Evolutionary conservation across 176 grass and related monocot genomes (phyloP).

Genomic region (Aegilops umbellulata): DNA sequence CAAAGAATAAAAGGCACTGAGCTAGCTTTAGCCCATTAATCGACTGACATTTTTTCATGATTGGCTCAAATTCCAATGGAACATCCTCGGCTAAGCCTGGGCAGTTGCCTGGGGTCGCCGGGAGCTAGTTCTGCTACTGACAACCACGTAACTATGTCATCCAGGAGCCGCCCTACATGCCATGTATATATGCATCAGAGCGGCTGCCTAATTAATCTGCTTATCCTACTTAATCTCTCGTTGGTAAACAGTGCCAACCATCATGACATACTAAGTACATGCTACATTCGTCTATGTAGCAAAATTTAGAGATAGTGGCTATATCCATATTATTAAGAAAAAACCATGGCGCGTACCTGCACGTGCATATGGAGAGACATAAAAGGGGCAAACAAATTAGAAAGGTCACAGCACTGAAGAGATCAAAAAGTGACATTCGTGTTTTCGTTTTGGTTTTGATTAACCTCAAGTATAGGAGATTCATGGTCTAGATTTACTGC

Average conservation of each 20-base stretch:
- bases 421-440: not conserved
- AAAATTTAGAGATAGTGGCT: not conserved
- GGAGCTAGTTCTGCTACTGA: too few species aligned
- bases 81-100: not conserved
- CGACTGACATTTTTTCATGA: not conserved
- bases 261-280: not conserved
- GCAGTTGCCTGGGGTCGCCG: too few species aligned
- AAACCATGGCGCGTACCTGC: not conserved
- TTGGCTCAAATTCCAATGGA: not conserved
- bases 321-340: not conserved
- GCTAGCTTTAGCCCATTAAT: not conserved
- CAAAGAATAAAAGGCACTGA: not conserved
- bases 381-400: not conserved
- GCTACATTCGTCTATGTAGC: too few species aligned
- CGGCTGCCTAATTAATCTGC: not conserved
- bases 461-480: not conserved
- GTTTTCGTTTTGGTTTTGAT: not conserved
- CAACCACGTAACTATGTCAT: too few species aligned
- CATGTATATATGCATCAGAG: not conserved
- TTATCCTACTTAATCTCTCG: not conserved
- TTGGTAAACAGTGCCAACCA: not conserved
- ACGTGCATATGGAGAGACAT: not conserved
- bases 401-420: not conserved
- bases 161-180: too few species aligned
- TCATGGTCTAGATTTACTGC: not conserved